Conservation (phyloP, 106 monocot species). For the Dioscorea alata region DNA sequence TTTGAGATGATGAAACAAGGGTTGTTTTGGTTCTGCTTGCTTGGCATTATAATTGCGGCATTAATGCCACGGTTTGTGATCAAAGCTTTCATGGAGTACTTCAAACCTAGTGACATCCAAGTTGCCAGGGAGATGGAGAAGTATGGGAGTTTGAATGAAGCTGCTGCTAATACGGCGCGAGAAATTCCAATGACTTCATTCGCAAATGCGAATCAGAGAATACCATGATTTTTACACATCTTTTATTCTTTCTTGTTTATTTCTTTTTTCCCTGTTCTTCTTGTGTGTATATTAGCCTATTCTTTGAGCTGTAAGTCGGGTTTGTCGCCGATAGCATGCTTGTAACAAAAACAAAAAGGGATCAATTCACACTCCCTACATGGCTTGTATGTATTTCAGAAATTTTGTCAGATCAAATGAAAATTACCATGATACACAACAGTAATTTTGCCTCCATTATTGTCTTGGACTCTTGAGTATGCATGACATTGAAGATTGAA, state of each 20-base stretch:
- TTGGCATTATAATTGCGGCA: slow-evolving; percentile 41
- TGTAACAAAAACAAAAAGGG: slow-evolving; percentile 30
- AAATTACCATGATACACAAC: not conserved
- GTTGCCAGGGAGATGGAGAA: slow-evolving; percentile 77
- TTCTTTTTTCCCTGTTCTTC: not conserved
- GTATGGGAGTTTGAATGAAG: slow-evolving; percentile 10
- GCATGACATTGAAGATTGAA: too few relatives aligned
- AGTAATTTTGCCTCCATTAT: not conserved
- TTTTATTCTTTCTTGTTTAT: slow-evolving; percentile 4
- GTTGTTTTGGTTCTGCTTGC: slow-evolving; percentile 68
- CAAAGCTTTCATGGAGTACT: slow-evolving; percentile 47
- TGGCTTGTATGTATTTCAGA: slow-evolving; percentile 19
- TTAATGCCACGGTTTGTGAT: slow-evolving; percentile 66
- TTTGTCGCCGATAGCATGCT: slow-evolving; percentile 26
- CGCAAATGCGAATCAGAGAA: slow-evolving; percentile 6
- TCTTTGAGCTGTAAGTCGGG: slow-evolving; percentile 40
- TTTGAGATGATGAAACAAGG: slow-evolving; percentile 60
- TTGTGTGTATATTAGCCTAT: slow-evolving; percentile 55
- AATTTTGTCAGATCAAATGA: slow-evolving; percentile 18
- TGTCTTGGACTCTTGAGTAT: too few relatives aligned
- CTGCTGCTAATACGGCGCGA: not conserved
- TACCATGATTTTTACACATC: slow-evolving; percentile 17
- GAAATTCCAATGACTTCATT: slow-evolving; percentile 50
- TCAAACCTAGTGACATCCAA: slow-evolving; percentile 67
- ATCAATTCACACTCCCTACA: slow-evolving; percentile 17